These are phyloP conservation scores for Backusella australiensis DNA, from an alignment of 192 early-diverging fungal genomes.

Conservation along the genomic window DNA sequence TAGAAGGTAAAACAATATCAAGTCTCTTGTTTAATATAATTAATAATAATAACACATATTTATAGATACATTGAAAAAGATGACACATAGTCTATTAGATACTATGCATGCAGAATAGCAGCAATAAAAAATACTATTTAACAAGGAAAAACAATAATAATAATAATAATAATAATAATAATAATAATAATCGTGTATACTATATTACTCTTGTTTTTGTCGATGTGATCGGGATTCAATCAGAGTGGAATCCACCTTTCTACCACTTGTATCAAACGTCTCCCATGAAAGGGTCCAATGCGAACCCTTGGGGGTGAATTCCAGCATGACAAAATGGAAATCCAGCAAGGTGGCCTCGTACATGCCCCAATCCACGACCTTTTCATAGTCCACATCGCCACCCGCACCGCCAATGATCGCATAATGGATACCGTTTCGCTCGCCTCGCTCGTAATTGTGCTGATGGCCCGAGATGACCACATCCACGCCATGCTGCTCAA, in stretches of 20 bases:
- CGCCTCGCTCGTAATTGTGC: slow-evolving; percentile 72
- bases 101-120: slow-evolving; percentile 18
- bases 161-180: background rate
- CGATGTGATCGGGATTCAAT: background rate
- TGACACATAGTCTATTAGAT: slow-evolving; percentile 20
- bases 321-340: slow-evolving; percentile 54
- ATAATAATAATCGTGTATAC: background rate
- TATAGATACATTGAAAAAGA: slow-evolving; percentile 26
- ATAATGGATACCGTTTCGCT: slow-evolving; percentile 55
- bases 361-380: slow-evolving; percentile 62
- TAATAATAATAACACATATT: background rate
- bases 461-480: slow-evolving; percentile 77
- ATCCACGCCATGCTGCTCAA: slow-evolving; percentile 65
- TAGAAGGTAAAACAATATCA: slow-evolving; percentile 44
- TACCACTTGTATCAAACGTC: slow-evolving; percentile 16
- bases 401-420: slow-evolving; percentile 75
- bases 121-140: slow-evolving; percentile 3
- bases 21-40: background rate
- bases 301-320: slow-evolving; percentile 18
- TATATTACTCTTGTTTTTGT: background rate
- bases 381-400: slow-evolving; percentile 57
- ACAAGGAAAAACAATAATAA: background rate
- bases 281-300: slow-evolving; percentile 26
- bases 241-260: slow-evolving; percentile 12
- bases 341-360: slow-evolving; percentile 49